Evolutionary conservation across 768 basidiomycete genomes (phyloP), one percentile per base, ranked within the genome.

Genomic region (Auriscalpium microsporum): DNA sequence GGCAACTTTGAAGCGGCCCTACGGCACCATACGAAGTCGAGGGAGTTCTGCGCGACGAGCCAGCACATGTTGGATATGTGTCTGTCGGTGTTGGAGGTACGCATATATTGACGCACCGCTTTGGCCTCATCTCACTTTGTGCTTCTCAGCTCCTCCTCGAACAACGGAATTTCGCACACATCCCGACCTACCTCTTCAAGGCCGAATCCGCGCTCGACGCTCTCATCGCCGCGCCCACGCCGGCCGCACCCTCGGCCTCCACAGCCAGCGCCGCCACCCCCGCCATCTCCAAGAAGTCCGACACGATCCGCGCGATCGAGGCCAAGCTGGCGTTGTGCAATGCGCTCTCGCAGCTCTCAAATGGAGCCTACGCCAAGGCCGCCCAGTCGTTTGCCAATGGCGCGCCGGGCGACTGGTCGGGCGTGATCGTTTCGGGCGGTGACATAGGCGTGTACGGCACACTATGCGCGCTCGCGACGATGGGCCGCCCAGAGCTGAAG

Each of bases 41-140:
- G 94, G 56, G 95, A 98, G 67, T 96, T 83, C 71, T 94, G 93
- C 68, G 86, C 91, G 13, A 90, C 91, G 10, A 86, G 86, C 54
- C 84, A 88, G 62, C 94, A 97, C 61, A 83, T 95, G n/a, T 78
- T 97, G 3, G 95, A 97, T 54, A 91, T 94, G 84, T 93, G 88
- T 69, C 72, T 91, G 47, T 85, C 86, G 3, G 81, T 90, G 14
- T 74, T 91, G 2, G 89, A 91, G 78, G 90, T 87, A 62, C 8
- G 69, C 62, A 28, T 33, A 19, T 49, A 47, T 45, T 10, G 14
- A 10, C n/a, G 8, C n/a, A 16, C 23, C 52, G 52, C 63, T 36
- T 54, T 37, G 21, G 37, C 13, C 50, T 45, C 19, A 23, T 10
- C 52, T 50, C n/a, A 58, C 36, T n/a, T 47, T 16, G 38, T 9